phyloP scores from a whole-genome alignment of 805 yeast species.

The Metschnikowia peoriensis region DNA sequence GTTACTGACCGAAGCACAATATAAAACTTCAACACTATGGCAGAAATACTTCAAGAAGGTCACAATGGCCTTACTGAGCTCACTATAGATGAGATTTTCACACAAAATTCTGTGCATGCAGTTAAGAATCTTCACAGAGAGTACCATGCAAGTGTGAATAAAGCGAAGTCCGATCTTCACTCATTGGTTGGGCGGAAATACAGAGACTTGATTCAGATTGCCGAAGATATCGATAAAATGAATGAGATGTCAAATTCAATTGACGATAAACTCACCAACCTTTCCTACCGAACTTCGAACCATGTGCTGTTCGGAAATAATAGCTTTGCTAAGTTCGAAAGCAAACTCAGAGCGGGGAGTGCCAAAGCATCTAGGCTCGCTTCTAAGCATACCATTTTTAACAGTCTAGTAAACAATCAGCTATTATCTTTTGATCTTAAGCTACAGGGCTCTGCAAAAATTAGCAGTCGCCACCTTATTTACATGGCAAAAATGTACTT shows the following conservation, averaged over 20 bases:
- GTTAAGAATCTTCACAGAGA: constrained; percentile 30
- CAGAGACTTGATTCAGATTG: constrained; percentile 42
- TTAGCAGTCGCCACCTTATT: constrained; percentile 27
- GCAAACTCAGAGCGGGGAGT: constrained; percentile 16
- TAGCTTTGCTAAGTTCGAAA: constrained; percentile 21
- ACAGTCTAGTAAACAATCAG: constrained; percentile 29
- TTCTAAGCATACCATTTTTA: constrained; percentile 26
- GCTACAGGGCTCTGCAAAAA: constrained; percentile 15
- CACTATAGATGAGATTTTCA: constrained; percentile 36
- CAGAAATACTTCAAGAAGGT: background rate
- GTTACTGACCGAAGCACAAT: background rate
- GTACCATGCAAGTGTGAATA: constrained; percentile 26
- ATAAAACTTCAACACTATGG: background rate
- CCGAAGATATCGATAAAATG: constrained; percentile 42
- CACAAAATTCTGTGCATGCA: constrained; percentile 29
- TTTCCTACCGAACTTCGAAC: constrained; percentile 30
- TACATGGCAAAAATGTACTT: constrained; percentile 35
- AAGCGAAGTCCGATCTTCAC: constrained; percentile 35
- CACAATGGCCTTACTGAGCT: constrained; percentile 6
- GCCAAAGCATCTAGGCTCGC: constrained; percentile 20
- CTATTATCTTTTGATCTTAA: constrained; percentile 31
- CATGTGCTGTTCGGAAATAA: constrained; percentile 27
- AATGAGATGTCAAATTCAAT: constrained; percentile 21
- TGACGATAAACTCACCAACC: constrained; percentile 27
- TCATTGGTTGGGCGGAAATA: constrained; percentile 39